Evolutionary conservation across 1,284 basidiomycete species (phyloP), one percentile per base, ranked within the genome.

Genomic region (Entoloma clypeatum): DNA sequence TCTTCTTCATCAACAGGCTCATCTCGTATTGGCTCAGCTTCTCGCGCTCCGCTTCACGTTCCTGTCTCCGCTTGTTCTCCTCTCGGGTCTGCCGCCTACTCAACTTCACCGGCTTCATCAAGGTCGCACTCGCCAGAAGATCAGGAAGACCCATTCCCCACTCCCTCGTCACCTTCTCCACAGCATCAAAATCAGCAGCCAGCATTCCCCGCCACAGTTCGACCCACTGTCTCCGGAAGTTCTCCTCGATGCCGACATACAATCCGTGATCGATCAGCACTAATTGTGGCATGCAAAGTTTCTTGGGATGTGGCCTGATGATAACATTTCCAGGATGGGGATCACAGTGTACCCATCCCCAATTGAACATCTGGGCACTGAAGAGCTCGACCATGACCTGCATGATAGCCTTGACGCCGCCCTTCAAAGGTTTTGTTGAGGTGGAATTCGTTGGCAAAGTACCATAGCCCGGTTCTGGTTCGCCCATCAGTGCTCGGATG

Each of bases 261-360:
- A 95, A 67, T 0, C 92, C 92, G 57, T 95, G 92, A 57, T 95
- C 92, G 49, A 95, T 77, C 7, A 94, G 69, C 21, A 93, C 91
- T 30, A 94, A 72, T 56, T 94, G 87, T 0, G 87, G 79, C n/a
- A 68, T 63, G 8, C 58, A 64, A 1, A 75, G 75, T 22, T 75
- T 65, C 1, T 59, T 53, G 0, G 91, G 89, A 41, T 83, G 72
- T 0, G 82, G 81, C 5, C 91, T 79, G 23, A 93, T 75, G 53
- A 95, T 77, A 45, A 94, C 73, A 64, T 94, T 93, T 2, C 89
- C 91, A 2, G 84, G 82, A 54, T 86, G 83, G 0, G 82, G 87
- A 45, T 90, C 84, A 51, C 81, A 85, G 60, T 87, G 83, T 1
- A 91, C 79, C 72, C 83, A 92, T 4, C 91, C 91, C 85, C 86